phyloP scores from a whole-genome alignment of 306 rosid species.

The Pyrus communis region DNA sequence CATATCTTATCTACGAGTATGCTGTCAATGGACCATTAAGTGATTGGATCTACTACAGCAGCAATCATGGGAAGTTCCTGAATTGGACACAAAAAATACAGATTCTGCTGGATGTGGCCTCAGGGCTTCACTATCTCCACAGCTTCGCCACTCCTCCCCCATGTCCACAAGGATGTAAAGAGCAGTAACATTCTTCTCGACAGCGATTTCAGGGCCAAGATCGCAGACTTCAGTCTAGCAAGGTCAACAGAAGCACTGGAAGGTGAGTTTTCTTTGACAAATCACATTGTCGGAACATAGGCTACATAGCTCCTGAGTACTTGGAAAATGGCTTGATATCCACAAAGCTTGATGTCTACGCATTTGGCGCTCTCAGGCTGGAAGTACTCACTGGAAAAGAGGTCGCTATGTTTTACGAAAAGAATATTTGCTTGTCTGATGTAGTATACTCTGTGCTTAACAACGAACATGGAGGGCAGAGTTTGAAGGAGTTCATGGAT shows the following conservation, averaged over 20 bases:
- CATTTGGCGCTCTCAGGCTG: slow-evolving; percentile 65
- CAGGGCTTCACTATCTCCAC: slow-evolving; percentile 77
- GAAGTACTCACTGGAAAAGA: slow-evolving; percentile 75
- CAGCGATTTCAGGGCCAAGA: slow-evolving; percentile 58
- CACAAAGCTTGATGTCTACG: slow-evolving; percentile 70
- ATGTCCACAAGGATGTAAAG: slow-evolving; percentile 74
- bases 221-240: slow-evolving; percentile 50
- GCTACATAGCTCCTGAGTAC: slow-evolving; percentile 93
- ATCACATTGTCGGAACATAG: slow-evolving; percentile 84
- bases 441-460: slow-evolving; percentile 23
- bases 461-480: slow-evolving; percentile 29
- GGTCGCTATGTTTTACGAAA: slow-evolving; percentile 33
- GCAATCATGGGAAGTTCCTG: slow-evolving; percentile 29
- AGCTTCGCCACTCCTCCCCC: slow-evolving; percentile 63
- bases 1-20: slow-evolving; percentile 80
- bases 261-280: slow-evolving; percentile 51
- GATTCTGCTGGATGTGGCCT: slow-evolving; percentile 70
- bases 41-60: slow-evolving; percentile 49
- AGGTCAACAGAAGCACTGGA: slow-evolving; percentile 43
- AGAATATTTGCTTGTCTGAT: slow-evolving; percentile 24
- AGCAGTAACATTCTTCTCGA: slow-evolving; percentile 61
- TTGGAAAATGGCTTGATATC: slow-evolving; percentile 75
- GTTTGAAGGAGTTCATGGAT: slow-evolving; percentile 50
- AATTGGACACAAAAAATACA: slow-evolving; percentile 69
- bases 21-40: slow-evolving; percentile 70